phyloP scores from a whole-genome alignment of 2,329 filamentous ascomycete species.

The Fusarium nodosum region DNA sequence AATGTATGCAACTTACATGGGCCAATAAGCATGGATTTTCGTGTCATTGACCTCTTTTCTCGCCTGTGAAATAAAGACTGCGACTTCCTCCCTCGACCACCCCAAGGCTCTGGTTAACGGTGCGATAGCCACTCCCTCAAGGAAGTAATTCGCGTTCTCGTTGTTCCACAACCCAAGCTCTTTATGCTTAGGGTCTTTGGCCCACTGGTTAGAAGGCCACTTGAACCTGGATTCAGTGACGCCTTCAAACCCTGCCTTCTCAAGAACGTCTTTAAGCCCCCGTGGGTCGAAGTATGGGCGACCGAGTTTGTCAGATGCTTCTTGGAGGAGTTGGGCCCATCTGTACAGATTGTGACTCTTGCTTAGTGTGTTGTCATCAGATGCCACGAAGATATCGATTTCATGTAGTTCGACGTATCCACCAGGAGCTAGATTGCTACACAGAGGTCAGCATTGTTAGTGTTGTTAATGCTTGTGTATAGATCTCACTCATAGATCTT shows the following conservation, averaged over 20 bases:
- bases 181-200: constrained; percentile 31
- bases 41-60: constrained; percentile 26
- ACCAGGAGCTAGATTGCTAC: constrained; percentile 13
- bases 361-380: constrained; percentile 1
- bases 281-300: constrained; percentile 12
- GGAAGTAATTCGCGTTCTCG: constrained; percentile 17
- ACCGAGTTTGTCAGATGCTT: constrained; percentile 21
- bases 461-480: rapidly evolving
- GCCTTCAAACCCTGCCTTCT: constrained; percentile 18
- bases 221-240: constrained; percentile 14
- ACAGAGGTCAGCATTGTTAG: background rate
- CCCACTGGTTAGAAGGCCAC: constrained; percentile 34
- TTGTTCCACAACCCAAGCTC: constrained; percentile 28
- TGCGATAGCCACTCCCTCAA: constrained; percentile 18
- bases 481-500: constrained; percentile 10
- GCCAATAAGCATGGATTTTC: constrained; percentile 33
- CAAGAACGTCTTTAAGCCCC: constrained; percentile 1
- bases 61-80: constrained; percentile 21
- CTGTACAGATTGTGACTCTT: constrained; percentile 6
- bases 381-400: constrained; percentile 2
- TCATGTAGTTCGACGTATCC: constrained; percentile 28
- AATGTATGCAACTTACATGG: constrained; percentile 14
- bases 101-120: constrained; percentile 20
- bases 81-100: constrained; percentile 27
- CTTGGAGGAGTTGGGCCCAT: constrained; percentile 7